Evolutionary conservation across 2,329 filamentous ascomycete genomes (phyloP).

Genomic region (Cucurbitaria berberidis): DNA sequence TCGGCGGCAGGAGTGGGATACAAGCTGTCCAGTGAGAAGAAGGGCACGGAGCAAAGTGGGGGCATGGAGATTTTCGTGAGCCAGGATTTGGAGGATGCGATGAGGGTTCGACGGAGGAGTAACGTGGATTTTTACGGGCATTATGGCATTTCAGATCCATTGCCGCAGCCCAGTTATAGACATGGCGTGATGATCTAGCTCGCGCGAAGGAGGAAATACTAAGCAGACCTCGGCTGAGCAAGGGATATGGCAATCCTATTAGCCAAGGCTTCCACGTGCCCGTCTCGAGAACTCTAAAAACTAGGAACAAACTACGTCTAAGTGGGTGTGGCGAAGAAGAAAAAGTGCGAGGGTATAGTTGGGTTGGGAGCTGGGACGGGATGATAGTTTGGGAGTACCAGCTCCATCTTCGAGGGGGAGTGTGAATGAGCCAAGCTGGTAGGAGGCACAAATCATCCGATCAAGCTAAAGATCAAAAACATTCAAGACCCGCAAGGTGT

Average conservation of each 20-base stretch:
- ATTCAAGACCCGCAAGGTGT: neutral
- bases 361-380: too few relatives aligned
- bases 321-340: too few relatives aligned
- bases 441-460: neutral
- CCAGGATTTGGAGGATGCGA: slow-evolving; percentile 40
- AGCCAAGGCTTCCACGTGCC: neutral
- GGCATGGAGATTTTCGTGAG: slow-evolving; percentile 47
- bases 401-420: too few relatives aligned
- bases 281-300: neutral
- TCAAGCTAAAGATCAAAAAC: neutral
- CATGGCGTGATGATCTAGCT: slow-evolving; percentile 41
- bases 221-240: neutral
- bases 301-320: neutral
- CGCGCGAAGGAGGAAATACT: neutral
- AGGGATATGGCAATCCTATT: neutral
- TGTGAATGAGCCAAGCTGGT: too few relatives aligned
- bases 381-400: too few relatives aligned
- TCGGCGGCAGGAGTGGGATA: slow-evolving; percentile 44
- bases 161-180: slow-evolving; percentile 41
- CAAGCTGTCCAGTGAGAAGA: slow-evolving; percentile 41
- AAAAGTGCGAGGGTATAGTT: too few relatives aligned
- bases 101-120: slow-evolving; percentile 35
- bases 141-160: slow-evolving; percentile 42
- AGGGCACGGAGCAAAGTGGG: slow-evolving; percentile 42
- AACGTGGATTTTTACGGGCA: slow-evolving; percentile 46